These are phyloP conservation scores for Harringtonia lauricola DNA, from an alignment of 2,329 filamentous ascomycete genomes.

Conservation along the genomic window DNA sequence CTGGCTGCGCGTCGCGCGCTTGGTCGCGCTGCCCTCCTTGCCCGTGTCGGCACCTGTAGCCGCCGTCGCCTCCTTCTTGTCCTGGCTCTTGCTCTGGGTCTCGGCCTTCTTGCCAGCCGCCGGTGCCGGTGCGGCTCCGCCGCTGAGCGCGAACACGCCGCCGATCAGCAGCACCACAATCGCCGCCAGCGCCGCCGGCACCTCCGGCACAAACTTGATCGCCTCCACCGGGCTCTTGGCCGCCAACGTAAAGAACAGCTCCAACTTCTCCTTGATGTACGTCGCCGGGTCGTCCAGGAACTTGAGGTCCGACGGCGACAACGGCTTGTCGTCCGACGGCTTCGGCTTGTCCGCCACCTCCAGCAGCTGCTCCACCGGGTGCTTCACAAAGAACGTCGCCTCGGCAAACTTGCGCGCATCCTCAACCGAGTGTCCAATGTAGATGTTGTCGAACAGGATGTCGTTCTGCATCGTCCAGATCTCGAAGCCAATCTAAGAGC, in stretches of 20 bases:
- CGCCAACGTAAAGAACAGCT: slow-evolving; percentile 77
- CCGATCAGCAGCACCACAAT: slow-evolving; percentile 60
- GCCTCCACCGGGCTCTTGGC: slow-evolving; percentile 75
- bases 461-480: slow-evolving; percentile 99
- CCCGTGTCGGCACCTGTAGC: slow-evolving; percentile 57
- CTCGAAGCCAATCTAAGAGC: slow-evolving; percentile 78
- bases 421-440: slow-evolving; percentile 92
- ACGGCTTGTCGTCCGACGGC: slow-evolving; percentile 53
- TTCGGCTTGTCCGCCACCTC: slow-evolving; percentile 56
- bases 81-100: slow-evolving; percentile 54
- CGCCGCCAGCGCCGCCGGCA: slow-evolving; percentile 69
- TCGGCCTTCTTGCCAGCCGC: slow-evolving; percentile 60
- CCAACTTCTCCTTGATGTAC: slow-evolving; percentile 86
- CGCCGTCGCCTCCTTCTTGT: slow-evolving; percentile 49
- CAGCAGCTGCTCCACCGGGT: slow-evolving; percentile 66
- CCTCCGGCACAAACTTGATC: slow-evolving; percentile 81
- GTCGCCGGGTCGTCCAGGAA: slow-evolving; percentile 85
- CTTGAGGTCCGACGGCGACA: slow-evolving; percentile 65
- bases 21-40: slow-evolving; percentile 56
- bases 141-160: slow-evolving; percentile 42
- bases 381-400: slow-evolving; percentile 87
- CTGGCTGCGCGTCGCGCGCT: slow-evolving; percentile 45
- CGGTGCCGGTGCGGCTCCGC: slow-evolving; percentile 54
- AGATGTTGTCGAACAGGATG: slow-evolving; percentile 99
- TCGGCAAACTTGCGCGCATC: slow-evolving; percentile 83